Evolutionary conservation across 192 early-diverging fungal genomes (phyloP), one percentile per base, ranked within the genome.

Genomic region (Backusella morwellensis): DNA sequence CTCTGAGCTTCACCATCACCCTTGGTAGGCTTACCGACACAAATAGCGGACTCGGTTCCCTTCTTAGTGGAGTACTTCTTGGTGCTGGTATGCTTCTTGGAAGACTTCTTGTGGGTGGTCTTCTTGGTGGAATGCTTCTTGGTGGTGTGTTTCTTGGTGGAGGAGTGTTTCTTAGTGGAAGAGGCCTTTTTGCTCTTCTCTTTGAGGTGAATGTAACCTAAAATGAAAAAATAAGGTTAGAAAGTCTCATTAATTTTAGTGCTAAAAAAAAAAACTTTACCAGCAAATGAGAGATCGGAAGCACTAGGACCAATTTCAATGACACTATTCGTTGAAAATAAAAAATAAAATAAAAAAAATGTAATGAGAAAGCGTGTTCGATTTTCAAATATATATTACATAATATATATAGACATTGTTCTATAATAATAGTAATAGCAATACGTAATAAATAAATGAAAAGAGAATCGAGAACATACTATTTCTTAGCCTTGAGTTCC

Each of bases 401-500:
- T 14, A 44, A 44, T 44, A 56, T 26, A 59, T 56, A 47, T 56
- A 26, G n/a, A 23, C 26, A 23, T 59, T 54, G 17, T 54, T 59
- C 54, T 59, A 59, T 59, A 59, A 12, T 23, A 59, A 59, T 23
- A 59, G 47, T 6, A 50, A 50, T 6, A 50, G 19, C 6, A 26
- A 59, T 59, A 59, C 0, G 11, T 59, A 59, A 23, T 23, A 59
- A 59, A 59, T 11, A 59, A 59, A 59, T 2, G 11, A 17, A 59
- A 23, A 11, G 19, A 32, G 19, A 59, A 54, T n/a, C 52, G 52
- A 21, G 52, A 54, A 59, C 69, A 40, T 74, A 74, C 72, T 74
- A 74, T 74, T 74, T 74, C 72, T 74, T 74, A 11, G 36, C 35
- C 54, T 74, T 74, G 72, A 74, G 26, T 15, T 4, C 56, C 15